phyloP scores from a whole-genome alignment of 441 rosid genomes.

The Raphanus hybrid region DNA sequence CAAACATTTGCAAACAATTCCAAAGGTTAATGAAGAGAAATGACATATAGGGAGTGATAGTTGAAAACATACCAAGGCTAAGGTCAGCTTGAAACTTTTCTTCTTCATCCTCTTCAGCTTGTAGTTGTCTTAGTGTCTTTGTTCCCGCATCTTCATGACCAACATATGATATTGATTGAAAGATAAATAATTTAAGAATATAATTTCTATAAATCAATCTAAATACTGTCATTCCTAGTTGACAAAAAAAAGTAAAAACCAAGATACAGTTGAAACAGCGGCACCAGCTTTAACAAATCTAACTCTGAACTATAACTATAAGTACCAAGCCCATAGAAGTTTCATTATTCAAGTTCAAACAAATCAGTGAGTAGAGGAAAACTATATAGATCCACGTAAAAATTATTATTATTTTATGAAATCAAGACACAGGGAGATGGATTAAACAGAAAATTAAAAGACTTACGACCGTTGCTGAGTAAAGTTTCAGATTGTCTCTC shows the following conservation, averaged over 20 bases:
- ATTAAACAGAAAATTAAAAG: conserved; percentile 3
- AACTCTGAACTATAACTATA: not conserved
- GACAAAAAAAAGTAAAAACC: conserved; percentile 14
- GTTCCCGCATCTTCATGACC: conserved; percentile 53
- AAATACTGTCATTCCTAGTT: not conserved
- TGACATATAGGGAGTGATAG: conserved; percentile 3
- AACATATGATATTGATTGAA: conserved; percentile 41
- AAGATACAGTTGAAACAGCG: not conserved
- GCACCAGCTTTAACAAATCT: not conserved
- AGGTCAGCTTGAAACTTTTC: conserved; percentile 96
- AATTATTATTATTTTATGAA: not conserved
- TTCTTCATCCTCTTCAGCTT: conserved; percentile 35
- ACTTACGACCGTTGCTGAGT: conserved; percentile 47
- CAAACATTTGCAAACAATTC: conserved; percentile 3
- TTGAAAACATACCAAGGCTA: conserved; percentile 70
- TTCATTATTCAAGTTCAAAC: not conserved
- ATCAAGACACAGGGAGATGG: not conserved
- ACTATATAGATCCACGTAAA: not conserved
- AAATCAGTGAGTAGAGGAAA: conserved; percentile 11
- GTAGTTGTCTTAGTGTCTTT: conserved; percentile 77
- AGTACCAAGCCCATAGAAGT: not conserved
- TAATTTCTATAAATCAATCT: not conserved
- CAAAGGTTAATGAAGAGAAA: conserved; percentile 15
- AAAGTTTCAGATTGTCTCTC: conserved; percentile 41
- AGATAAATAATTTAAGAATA: conserved; percentile 28